phyloP scores from a whole-genome alignment of 768 basidiomycete species.

The Mycena metata region DNA sequence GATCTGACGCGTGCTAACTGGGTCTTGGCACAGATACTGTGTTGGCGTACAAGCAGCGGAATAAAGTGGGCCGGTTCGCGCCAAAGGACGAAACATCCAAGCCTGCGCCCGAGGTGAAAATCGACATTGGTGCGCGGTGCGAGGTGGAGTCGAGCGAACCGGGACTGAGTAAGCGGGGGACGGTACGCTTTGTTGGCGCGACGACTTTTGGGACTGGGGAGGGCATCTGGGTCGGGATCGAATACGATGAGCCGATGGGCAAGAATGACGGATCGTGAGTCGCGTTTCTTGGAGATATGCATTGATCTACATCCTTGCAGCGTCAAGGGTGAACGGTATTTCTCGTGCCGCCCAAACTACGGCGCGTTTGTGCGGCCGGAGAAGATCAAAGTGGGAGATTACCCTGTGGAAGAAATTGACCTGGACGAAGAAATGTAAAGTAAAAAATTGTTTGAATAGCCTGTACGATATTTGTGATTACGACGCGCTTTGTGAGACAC shows the following conservation, averaged over 20 bases:
- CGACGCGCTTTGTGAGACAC: neutral
- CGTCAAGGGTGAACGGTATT: conserved; percentile 89
- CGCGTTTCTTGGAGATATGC: neutral
- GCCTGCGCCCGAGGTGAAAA: conserved; percentile 54
- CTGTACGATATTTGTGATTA: conserved; percentile 26
- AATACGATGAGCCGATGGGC: conserved; percentile 95
- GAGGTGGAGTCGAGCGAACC: conserved; percentile 82
- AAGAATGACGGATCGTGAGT: conserved; percentile 95
- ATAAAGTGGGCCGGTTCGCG: conserved; percentile 93
- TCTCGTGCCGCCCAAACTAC: conserved; percentile 79
- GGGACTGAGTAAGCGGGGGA: conserved; percentile 83
- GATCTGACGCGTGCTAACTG: conserved; percentile 18
- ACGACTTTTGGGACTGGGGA: conserved; percentile 78
- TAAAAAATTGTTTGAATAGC: neutral
- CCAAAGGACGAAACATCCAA: conserved; percentile 55
- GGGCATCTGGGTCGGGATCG: conserved; percentile 90
- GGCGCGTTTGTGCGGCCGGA: conserved; percentile 92
- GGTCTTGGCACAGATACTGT: conserved; percentile 76
- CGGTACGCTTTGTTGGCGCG: conserved; percentile 86
- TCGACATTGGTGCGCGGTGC: conserved; percentile 82
- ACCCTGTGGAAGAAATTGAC: conserved; percentile 84
- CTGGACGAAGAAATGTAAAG: conserved; percentile 84
- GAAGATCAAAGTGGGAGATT: conserved; percentile 87
- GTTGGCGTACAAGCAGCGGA: conserved; percentile 85
- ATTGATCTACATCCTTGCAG: conserved; percentile 55